Evolutionary conservation across 257 asterid genomes (phyloP), one percentile per base, ranked within the genome.

Genomic region (Nemophila menziesii): DNA sequence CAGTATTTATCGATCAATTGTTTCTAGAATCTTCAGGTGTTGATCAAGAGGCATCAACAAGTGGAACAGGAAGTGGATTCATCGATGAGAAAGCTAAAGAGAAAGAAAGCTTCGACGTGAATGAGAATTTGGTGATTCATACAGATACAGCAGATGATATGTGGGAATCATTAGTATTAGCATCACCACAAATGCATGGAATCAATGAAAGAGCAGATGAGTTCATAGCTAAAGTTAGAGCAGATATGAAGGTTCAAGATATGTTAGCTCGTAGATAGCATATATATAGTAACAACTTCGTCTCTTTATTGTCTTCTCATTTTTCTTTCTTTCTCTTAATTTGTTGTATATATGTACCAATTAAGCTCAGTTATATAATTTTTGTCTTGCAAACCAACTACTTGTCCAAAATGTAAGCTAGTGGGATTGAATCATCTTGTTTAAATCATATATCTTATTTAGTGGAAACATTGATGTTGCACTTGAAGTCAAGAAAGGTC

Each of bases 151-250:
- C 90, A n/a, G 95, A 86, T 65, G 81, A 78, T n/a, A 47, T 72
- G 74, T 86, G 96, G 96, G 96, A 86, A 52, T 71, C 92, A 0
- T 43, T 80, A 76, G 66, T 43, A 22, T n/a, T 81, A 43, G 77
- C 69, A 22, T 77, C 92, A 5, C 79, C 93, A 2, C 87, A 80
- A 17, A 54, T 73, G 86, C 62, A 78, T 22, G 74, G 65, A 18
- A 86, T 86, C 13, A 43, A 86, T 43, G 81, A 78, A 29, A 72
- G 86, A 64, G 96, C 96, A 0, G 96, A 86, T 22, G 96, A 76
- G 64, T 86, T 86, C 40, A 86, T 86, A 41, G 51, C 85, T 20
- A 64, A 54, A 39, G 70, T 86, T 39, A 68, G 86, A 17, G 79
- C 81, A 7, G 76, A 86, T 38, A 75, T 86, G 93, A 66, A 40